A percentile compares a stretch with the other conserved stretches of the same genome.
Conservation (phyloP, 129 eudicot species). For the Daucus carota region DNA sequence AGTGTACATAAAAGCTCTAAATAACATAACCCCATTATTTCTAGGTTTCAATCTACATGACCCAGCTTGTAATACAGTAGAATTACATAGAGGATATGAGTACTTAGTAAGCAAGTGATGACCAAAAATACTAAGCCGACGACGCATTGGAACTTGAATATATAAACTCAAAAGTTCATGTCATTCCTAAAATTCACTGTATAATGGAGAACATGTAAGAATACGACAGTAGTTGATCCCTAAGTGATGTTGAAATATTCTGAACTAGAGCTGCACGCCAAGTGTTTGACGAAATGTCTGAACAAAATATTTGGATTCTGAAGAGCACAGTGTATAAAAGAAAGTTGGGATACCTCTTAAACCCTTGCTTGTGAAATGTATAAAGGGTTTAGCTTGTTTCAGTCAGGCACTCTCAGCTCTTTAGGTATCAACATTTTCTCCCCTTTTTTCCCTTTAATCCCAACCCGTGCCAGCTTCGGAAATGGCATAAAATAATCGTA, state of each 20-base stretch:
- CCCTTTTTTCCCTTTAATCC: no score
- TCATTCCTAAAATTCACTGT: no score
- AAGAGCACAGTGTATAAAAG: background rate
- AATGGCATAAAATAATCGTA: no score
- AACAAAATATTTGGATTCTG: background rate
- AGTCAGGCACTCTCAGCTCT: background rate
- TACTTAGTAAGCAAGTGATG: constrained; percentile 28
- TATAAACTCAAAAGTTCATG: background rate
- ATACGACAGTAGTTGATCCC: background rate
- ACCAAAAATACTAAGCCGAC: constrained; percentile 27
- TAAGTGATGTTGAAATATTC: background rate
- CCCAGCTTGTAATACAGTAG: background rate
- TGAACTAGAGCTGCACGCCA: background rate
- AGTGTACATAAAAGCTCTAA: constrained; percentile 40
- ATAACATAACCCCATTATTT: constrained; percentile 27
- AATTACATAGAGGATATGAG: constrained; percentile 2
- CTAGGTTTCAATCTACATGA: constrained; percentile 8
- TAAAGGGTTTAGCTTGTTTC: background rate
- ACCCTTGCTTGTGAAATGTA: background rate
- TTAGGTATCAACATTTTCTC: no score
- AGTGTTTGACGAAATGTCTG: background rate
- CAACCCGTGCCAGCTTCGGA: no score
- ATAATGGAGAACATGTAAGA: no score
- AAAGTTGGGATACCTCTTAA: background rate
- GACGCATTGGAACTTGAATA: constrained; percentile 31